Evolutionary conservation across 176 grass and related monocot genomes (phyloP).

Genomic region (Miscanthus lutarioriparius): DNA sequence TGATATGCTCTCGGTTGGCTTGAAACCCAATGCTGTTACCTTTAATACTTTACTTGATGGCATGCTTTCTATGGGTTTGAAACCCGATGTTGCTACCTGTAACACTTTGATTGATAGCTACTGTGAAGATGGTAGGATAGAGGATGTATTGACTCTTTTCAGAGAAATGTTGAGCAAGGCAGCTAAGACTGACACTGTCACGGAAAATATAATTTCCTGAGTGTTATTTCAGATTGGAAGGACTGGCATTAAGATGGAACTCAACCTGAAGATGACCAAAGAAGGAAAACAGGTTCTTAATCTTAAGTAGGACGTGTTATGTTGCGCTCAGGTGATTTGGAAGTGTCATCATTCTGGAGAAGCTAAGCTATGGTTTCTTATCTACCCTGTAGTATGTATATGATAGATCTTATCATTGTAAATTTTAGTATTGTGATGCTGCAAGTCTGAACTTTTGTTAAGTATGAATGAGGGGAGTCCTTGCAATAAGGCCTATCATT

Average conservation of each 20-base stretch:
- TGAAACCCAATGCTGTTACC: background rate
- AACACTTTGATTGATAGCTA: background rate
- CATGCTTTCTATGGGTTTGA: background rate
- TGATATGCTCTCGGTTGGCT: background rate
- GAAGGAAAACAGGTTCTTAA: background rate
- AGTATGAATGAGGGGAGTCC: background rate
- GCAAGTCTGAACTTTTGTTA: background rate
- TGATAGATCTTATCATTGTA: background rate
- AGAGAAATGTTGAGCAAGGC: constrained; percentile 4
- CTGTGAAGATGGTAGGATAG: background rate
- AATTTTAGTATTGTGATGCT: background rate
- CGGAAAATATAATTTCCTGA: background rate
- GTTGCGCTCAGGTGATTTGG: background rate
- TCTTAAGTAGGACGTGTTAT: background rate
- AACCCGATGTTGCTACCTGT: background rate
- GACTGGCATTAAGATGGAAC: background rate
- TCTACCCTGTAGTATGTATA: background rate
- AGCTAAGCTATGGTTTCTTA: background rate
- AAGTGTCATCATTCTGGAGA: background rate
- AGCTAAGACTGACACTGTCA: background rate
- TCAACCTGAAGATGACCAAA: background rate
- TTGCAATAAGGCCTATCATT: background rate
- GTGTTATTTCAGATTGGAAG: background rate
- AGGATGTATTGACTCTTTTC: too few species aligned
- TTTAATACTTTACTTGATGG: background rate